Evolutionary conservation across 1,284 basidiomycete species (phyloP).

Genomic region (Afroboletus lepidellus): DNA sequence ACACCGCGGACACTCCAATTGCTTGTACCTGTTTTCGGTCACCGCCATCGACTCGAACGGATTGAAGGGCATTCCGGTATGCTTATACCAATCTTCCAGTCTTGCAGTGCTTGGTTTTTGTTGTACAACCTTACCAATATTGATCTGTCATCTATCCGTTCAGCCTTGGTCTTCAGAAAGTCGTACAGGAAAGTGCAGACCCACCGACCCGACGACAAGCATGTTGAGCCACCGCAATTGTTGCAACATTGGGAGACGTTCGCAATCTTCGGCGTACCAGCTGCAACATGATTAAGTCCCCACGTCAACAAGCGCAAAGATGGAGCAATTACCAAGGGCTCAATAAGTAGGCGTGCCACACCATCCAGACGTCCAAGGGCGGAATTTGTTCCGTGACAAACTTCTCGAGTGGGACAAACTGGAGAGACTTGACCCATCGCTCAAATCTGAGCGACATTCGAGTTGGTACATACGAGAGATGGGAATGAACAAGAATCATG

Average conservation of each 20-base stretch:
- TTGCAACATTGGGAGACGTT: conserved; percentile 29
- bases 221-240: conserved; percentile 24
- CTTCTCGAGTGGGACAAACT: conserved; percentile 21
- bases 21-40: conserved; percentile 17
- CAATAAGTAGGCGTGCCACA: conserved; percentile 48
- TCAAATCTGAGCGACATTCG: conserved; percentile 32
- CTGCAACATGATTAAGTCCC: conserved; percentile 20
- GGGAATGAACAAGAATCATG: too few species aligned
- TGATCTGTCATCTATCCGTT: conserved; percentile 17
- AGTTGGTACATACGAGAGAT: background rate
- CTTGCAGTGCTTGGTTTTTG: conserved; percentile 25
- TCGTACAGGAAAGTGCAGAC: background rate
- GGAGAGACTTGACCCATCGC: conserved; percentile 31
- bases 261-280: conserved; percentile 41
- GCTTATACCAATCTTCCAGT: conserved; percentile 26
- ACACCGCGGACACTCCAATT: conserved; percentile 37
- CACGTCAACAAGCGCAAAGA: background rate
- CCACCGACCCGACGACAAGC: conserved; percentile 23
- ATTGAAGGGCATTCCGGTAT: conserved; percentile 35
- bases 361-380: conserved; percentile 46
- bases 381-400: conserved; percentile 36
- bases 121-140: conserved; percentile 21
- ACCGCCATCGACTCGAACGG: conserved; percentile 36
- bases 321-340: conserved; percentile 33
- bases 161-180: background rate